Conservation (phyloP, 2,329 filamentous ascomycete species). For the Penicillium capsulatum region DNA sequence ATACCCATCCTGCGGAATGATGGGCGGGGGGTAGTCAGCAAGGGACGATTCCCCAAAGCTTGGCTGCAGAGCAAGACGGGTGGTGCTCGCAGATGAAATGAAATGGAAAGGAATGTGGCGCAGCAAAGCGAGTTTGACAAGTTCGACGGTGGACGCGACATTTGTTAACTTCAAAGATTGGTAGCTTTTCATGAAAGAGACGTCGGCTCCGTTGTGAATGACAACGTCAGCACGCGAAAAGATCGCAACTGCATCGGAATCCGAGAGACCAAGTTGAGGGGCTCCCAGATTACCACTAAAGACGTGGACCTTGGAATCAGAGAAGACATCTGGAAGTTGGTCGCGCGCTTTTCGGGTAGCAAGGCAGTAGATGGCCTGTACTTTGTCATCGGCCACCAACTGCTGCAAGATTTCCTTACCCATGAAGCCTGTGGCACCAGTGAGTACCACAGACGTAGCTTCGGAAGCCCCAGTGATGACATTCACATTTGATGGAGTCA, state of each 20-base stretch:
- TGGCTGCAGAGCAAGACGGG: slow-evolving; percentile 10
- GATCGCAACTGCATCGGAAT: slow-evolving; percentile 11
- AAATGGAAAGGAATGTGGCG: slow-evolving; percentile 29
- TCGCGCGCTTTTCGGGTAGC: slow-evolving; percentile 11
- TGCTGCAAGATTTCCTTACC: slow-evolving; percentile 17
- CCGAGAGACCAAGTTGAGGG: slow-evolving; percentile 13
- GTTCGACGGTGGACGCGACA: slow-evolving; percentile 24
- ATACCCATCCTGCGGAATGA: slow-evolving; percentile 35
- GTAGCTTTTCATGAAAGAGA: slow-evolving; percentile 32
- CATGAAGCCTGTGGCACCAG: slow-evolving; percentile 20
- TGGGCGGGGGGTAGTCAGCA: slow-evolving; percentile 21
- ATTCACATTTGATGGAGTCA: neutral
- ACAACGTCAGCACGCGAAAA: slow-evolving; percentile 20
- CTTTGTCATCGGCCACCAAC: slow-evolving; percentile 9
- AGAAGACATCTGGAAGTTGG: slow-evolving; percentile 9
- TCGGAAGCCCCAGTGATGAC: neutral
- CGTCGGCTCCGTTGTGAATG: slow-evolving; percentile 27
- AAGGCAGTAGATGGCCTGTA: slow-evolving; percentile 14
- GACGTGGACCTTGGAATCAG: slow-evolving; percentile 13
- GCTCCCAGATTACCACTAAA: slow-evolving; percentile 14
- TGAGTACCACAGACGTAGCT: slow-evolving; percentile 10
- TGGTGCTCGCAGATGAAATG: slow-evolving; percentile 25
- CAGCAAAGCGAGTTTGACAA: slow-evolving; percentile 22
- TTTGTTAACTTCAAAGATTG: slow-evolving; percentile 25
- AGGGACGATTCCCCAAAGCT: slow-evolving; percentile 17